Evolutionary conservation across 2,329 filamentous ascomycete species (phyloP), one percentile per base, ranked within the genome.

Genomic region (Aspergillus tubingensis): DNA sequence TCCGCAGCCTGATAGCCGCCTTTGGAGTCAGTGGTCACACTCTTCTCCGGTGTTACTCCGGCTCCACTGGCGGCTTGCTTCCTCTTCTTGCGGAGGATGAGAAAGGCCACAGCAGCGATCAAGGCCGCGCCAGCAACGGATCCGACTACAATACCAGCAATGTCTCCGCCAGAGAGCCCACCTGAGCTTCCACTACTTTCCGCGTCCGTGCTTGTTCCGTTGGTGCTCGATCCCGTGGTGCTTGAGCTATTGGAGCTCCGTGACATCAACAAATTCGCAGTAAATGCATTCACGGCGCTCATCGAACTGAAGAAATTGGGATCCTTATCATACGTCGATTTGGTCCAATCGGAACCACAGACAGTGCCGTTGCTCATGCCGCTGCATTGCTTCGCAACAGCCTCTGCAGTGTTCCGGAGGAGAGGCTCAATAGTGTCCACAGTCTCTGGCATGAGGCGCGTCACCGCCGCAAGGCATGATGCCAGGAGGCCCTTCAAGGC

Each of bases 121-220:
- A 49, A 21, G 15, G 7, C 54, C 1, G 3, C 54, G 30, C 54
- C 41, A 38, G 27, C 54, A 36, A 57, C 25, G 8, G 54, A 57
- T 13, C 54, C 54, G 17, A 49, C 54, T 8, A 39, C 54, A 2
- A 36, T 48, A 3, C 54, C 54, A 5, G 54, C 54, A 43, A 57
- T 48, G 19, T 36, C 43, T 13, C 54, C 54, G 19, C 27, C 36
- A 17, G 43, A 38, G 17, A 57, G 54, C 7, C 54, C 39, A 32
- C 41, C 43, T 17, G 19, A 23, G 25, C 43, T 57, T n/a, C 23
- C 30, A n/a, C 17, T 13, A 19, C 23, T 27, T 17, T 10, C 17
- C 1, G 36, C 15, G 13, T 25, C 17, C 25, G 11, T 49, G 17
- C 36, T 41, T 3, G 17, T 41, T 27, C 39, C 21, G 21, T 39